These are phyloP conservation scores for Osmozyma mogii DNA, from an alignment of 805 yeast genomes.

Conservation along the genomic window DNA sequence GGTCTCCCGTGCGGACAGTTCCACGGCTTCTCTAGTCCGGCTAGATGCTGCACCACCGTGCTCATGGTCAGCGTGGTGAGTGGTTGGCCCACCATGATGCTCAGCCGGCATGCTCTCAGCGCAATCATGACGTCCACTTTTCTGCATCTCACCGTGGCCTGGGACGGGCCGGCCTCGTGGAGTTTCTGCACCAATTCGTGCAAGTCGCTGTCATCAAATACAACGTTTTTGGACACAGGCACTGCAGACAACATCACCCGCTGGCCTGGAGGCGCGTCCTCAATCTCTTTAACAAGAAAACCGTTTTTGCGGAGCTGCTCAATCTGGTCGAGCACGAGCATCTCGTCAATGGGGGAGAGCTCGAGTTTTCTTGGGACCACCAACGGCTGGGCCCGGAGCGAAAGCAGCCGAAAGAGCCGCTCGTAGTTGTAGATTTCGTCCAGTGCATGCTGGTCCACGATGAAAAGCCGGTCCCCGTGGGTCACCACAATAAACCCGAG, in stretches of 20 bases:
- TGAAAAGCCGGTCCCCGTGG: slow-evolving; percentile 54
- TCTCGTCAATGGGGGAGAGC: slow-evolving; percentile 70
- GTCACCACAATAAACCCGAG: slow-evolving; percentile 76
- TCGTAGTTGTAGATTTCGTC: slow-evolving; percentile 95
- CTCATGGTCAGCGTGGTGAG: slow-evolving; percentile 55
- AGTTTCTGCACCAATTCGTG: slow-evolving; percentile 68
- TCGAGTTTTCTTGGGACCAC: slow-evolving; percentile 55
- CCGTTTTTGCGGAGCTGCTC: slow-evolving; percentile 67
- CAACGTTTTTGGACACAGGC: slow-evolving; percentile 65
- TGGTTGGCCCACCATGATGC: slow-evolving; percentile 88
- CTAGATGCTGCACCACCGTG: slow-evolving; percentile 57
- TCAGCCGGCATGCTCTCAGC: slow-evolving; percentile 88
- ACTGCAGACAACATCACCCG: slow-evolving; percentile 50
- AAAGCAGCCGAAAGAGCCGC: slow-evolving; percentile 44
- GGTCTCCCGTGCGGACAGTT: slow-evolving; percentile 97
- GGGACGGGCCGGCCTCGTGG: slow-evolving; percentile 36
- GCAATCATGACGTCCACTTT: slow-evolving; percentile 84
- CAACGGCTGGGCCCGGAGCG: slow-evolving; percentile 60
- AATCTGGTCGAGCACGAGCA: slow-evolving; percentile 55
- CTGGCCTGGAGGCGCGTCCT: slow-evolving; percentile 46
- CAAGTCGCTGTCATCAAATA: slow-evolving; percentile 63
- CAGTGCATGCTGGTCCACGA: slow-evolving; percentile 95
- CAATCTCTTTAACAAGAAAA: slow-evolving; percentile 41
- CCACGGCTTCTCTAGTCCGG: slow-evolving; percentile 87
- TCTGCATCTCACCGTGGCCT: slow-evolving; percentile 41